Evolutionary conservation across 1,139 yeast species (phyloP), one percentile per base, ranked within the genome.

Genomic region (Lizanozyma gosingica): DNA sequence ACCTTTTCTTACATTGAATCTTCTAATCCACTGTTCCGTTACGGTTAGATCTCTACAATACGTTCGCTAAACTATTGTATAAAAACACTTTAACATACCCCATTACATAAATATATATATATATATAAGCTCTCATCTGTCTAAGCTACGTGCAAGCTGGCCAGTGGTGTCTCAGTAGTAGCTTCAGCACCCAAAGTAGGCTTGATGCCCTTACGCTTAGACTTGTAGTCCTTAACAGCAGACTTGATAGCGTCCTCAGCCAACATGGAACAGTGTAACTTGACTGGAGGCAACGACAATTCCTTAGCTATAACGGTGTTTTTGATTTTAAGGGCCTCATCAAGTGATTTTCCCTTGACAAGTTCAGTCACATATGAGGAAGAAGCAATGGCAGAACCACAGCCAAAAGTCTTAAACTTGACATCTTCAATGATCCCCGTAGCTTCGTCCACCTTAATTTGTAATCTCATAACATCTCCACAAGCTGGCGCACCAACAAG

Each of bases 401-500:
- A 92, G 17, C 98, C 98, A 67, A 92, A 92, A 6, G 98, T 92
- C 76, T 92, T 92, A 67, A 92, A 92, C 65, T 88, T 92, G 50
- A 92, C 98, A 60, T 92, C 96, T 60, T 85, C 80, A 54, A 92
- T 92, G 43, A 85, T 73, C 2, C 98, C 98, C 32, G 94, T 80
- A 43, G 76, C 81, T 53, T 88, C 97, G 52, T 82, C 82, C 15
- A 92, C 98, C 57, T 90, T 80, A 55, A 92, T 92, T 62, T 92
- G 98, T 50, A 92, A 75, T 65, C 95, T 83, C 97, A 92, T 92
- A 40, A 92, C 98, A 68, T 92, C 98, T 44, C 98, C 98, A 69
- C 98, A 92, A 1, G 98, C 98, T 42, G 98, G 98, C 0, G 98
- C 98, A 41, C 98, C 92, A 15, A 92, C 98, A 37, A 92, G 75